Base-by-base conservation (phyloP, 2,329 filamentous ascomycete genomes). In the Fusarium pseudoanthophilum region DNA sequence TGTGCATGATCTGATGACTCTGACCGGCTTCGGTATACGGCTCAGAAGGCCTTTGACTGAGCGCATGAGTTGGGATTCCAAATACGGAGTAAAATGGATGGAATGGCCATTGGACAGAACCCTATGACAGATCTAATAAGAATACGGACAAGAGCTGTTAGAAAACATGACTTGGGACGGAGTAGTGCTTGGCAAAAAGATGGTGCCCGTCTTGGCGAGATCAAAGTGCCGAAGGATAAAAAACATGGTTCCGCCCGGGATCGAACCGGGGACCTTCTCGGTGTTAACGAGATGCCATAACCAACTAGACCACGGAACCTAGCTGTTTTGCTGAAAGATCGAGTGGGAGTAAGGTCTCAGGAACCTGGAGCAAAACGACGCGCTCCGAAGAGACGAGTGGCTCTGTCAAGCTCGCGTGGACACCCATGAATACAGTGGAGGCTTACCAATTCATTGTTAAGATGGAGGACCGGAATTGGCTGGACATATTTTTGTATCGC, bases 211-310 rank as follows among this genome's bases (percentile, higher is more conserved):
- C 56, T 52, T 36, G 36, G 32, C 46, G 32, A 36, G 18, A 52
- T 62, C n/a, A 20, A 21, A 28, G n/a, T 24, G 45, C 18, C 10
- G 9, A 34, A 36, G 13, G 16, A 20, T 24, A 45, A 62, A 60
- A 61, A 43, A 20, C 13, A 32, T 53, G 62, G 58, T 65, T 65
- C 62, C 48, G 62, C 62, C 62, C 62, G 58, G 62, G 62, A 46
- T 65, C 37, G 62, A 63, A 65, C 58, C 62, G 62, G 62, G 62
- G 62, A 65, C 62, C 58, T 65, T 65, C 62, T 65, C 62, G 62
- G 62, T 65, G 58, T 65, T 65, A 55, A 65, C 62, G 62, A 64
- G 62, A 64, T 64, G 62, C 46, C 62, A 65, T 65, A 53, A 65
- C 61, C 61, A 64, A 62, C 62, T 64, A 64, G 62, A 64, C 62